Base-by-base conservation (phyloP, 2,329 filamentous ascomycete species). In the Nemania sp. region DNA sequence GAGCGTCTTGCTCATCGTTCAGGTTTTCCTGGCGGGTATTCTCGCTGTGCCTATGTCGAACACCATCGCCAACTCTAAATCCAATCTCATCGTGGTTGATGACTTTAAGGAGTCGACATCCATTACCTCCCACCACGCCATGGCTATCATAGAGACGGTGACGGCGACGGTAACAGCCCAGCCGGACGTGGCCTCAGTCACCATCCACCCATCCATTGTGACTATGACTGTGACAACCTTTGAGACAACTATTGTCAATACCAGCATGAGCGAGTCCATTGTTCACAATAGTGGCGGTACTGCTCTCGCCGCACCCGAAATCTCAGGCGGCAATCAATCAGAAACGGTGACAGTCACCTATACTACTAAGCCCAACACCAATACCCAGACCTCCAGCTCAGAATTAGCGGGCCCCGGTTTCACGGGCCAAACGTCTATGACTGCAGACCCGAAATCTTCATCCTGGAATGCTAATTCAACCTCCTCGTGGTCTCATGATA, bases 241-340 rank as follows among this genome's bases (percentile, higher is more conserved):
- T 38, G 51, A 69, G 53, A 67, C 67, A n/a, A 52, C 52, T 27
- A 29, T 47, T 38, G 47, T 66, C n/a, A 22, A 56, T 15, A 54
- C 59, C 7, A 20, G 49, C 41, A 55, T n/a, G 18, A n/a, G 53
- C 7, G 24, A 22, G 26, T 4, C 58, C 20, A 35, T 32, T 32
- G 18, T 3, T 7, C 24, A 32, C 5, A 6, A 53, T 35, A 49
- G 55, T 54, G 57, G 13, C 24, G 49, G 22, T 26, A 47, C 13
- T 45, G 29, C 18, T n/a, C 49, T 49, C 15, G 13, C 5, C n/a
- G n/a, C n/a, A n/a, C n/a, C n/a, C n/a, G n/a, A n/a, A n/a, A 47
- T 22, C 13, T 5, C 41, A 10, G 13, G n/a, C 18, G 32, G 47
- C 18, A 41, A 54, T 20, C 41, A 57, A 52, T 27, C n/a, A 4